Evolutionary conservation across 371 early-diverging fungal species (phyloP), one percentile per base, ranked within the genome.

Genomic region (Haplosporangium sp.): DNA sequence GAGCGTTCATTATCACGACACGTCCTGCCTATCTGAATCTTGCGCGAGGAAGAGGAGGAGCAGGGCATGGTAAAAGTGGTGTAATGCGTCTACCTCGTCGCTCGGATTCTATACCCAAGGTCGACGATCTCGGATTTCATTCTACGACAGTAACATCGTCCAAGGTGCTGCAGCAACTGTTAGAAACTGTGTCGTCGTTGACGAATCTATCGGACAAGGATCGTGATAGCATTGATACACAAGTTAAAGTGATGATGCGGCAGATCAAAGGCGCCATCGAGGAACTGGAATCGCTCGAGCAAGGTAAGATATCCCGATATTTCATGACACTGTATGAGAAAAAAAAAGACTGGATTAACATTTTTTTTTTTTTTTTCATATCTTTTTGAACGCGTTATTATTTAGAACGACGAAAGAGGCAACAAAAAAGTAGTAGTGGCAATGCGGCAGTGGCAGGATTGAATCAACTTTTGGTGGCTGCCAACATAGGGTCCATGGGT

Each of bases 181-280:
- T 79, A 47, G 73, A 79, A 8, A 58, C 80, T 2, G 57, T 79
- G 5, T 73, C 73, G 0, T 61, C 69, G 10, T 55, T 79, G 48
- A 68, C 64, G 1, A 51, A 62, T 14, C 59, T 79, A 23, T 79
- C 80, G 20, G 80, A 79, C 40, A 73, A 69, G 55, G 80, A 79
- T 46, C 67, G 80, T 14, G 80, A 79, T 41, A 79, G 73, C 36
- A 79, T 79, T 36, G 80, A 79, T 48, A 68, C 67, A 5, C 80
- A 79, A 50, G 73, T 55, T 21, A 79, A 73, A 46, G 63, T 79
- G 18, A 79, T 79, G 80, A 79, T 79, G 80, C 64, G 46, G 12
- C 80, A 79, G 40, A 73, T 79, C 51, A 68, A 79, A 46, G 80
- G 80, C 2, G 80, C 80, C 6, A 73, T 79, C 50, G 80, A 79